Evolutionary conservation across 805 yeast species (phyloP), one percentile per base, ranked within the genome.

Genomic region (Blastobotrys americana): DNA sequence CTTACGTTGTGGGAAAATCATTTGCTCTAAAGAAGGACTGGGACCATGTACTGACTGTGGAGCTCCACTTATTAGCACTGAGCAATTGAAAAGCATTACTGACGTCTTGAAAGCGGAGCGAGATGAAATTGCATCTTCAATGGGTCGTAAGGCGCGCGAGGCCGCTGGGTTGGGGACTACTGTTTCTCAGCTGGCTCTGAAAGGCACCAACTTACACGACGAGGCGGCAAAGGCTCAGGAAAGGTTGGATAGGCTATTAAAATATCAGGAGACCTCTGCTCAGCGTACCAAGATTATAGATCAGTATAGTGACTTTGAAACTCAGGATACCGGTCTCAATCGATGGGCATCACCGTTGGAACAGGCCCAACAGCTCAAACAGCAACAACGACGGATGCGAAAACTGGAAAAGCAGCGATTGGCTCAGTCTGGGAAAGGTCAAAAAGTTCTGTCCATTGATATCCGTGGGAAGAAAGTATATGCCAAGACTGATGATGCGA

Each of bases 281-380:
- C 94, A 87, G 60, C 72, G 99, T 60, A 93, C 98, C 0, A 78
- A 77, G 54, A 87, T 93, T 50, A 89, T 94, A 34, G 99, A 93
- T 60, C 82, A 86, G 58, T 96, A 94, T 0, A 78, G 95, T 3
- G 98, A 93, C 60, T 86, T 76, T 59, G 94, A 85, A 41, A 63
- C 81, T 44, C 77, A 86, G 0, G 67, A 68, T 2, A 65, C 73
- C 0, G 72, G 70, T 25, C 56, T 73, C 34, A 82, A 77, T 52
- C 67, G 82, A 50, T 93, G 98, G 97, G 80, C 95, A 0, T 68
- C 71, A 33, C 81, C 95, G 1, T 72, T 81, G 43, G 97, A 94
- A 55, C 76, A 93, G 53, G 97, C 97, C 0, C 68, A 87, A 46
- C 87, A 85, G 59, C 67, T 93, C 55, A 87, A 88, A 60, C 78